Evolutionary conservation across 1,284 basidiomycete genomes (phyloP).

Genomic region (Sanghuangporus sanghuang): DNA sequence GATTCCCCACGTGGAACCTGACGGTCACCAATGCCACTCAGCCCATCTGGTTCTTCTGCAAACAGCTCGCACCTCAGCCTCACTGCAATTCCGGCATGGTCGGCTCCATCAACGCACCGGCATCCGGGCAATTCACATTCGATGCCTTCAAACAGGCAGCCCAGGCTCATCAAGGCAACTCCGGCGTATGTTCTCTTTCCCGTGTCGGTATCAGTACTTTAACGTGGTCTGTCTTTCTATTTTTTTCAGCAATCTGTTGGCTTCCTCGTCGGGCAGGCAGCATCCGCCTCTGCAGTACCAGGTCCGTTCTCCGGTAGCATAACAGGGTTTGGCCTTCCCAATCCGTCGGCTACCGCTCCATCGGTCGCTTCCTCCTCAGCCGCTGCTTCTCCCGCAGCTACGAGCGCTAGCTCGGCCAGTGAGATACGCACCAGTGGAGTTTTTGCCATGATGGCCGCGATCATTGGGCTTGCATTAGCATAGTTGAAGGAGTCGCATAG

Average conservation of each 20-base stretch:
- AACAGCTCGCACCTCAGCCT: slow-evolving; percentile 36
- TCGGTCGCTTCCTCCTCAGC: neutral
- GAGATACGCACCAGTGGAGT: neutral
- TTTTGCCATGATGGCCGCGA: slow-evolving; percentile 2
- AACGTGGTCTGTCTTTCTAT: neutral
- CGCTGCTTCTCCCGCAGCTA: neutral
- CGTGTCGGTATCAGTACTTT: neutral
- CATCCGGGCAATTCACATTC: slow-evolving; percentile 42
- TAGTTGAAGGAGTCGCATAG: neutral
- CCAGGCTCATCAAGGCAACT: slow-evolving; percentile 24
- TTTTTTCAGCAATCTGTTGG: slow-evolving; percentile 32
- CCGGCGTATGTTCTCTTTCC: slow-evolving; percentile 28
- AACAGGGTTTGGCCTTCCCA: slow-evolving; percentile 25
- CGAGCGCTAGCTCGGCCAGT: slow-evolving; percentile 4
- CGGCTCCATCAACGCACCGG: slow-evolving; percentile 51
- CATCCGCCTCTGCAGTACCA: slow-evolving; percentile 38
- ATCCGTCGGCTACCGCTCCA: slow-evolving; percentile 21
- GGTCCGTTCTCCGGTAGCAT: slow-evolving; percentile 32
- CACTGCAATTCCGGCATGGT: slow-evolving; percentile 43
- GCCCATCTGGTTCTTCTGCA: slow-evolving; percentile 62
- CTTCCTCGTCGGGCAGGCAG: slow-evolving; percentile 37
- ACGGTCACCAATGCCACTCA: slow-evolving; percentile 38
- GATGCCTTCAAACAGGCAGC: slow-evolving; percentile 36
- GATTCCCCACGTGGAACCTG: slow-evolving; percentile 38
- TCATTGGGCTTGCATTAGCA: slow-evolving; percentile 5